Conservation (phyloP, 768 basidiomycete species). For the Naganishia antarctica region DNA sequence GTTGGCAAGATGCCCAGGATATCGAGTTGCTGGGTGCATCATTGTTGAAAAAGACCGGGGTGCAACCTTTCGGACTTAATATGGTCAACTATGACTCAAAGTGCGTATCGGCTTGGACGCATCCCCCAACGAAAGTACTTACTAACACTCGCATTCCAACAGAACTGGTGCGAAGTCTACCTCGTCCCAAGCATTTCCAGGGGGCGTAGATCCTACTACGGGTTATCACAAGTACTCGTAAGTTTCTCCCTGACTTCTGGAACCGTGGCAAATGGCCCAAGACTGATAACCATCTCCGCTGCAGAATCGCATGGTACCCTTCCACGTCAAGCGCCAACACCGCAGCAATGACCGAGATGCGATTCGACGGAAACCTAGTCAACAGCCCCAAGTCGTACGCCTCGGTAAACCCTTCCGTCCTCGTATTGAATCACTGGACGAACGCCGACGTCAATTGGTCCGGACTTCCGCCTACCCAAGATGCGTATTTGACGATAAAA, state of each 20-base stretch:
- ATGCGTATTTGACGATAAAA: slow-evolving; percentile 25
- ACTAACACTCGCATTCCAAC: background rate
- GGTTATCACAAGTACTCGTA: slow-evolving; percentile 29
- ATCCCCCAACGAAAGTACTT: background rate
- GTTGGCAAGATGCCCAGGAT: slow-evolving; percentile 3
- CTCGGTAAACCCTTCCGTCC: slow-evolving; percentile 25
- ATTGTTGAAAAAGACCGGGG: slow-evolving; percentile 5
- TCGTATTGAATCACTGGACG: slow-evolving; percentile 32
- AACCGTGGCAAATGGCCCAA: too few relatives aligned
- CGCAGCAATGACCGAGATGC: slow-evolving; percentile 19
- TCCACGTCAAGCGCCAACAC: background rate
- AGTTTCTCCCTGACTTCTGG: too few relatives aligned
- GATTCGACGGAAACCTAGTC: slow-evolving; percentile 25
- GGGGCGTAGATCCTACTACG: slow-evolving; percentile 23
- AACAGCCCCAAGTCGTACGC: slow-evolving; percentile 22
- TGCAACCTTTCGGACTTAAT: slow-evolving; percentile 27
- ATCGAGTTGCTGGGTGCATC: slow-evolving; percentile 20
- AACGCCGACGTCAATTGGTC: slow-evolving; percentile 28
- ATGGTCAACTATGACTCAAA: slow-evolving; percentile 29
- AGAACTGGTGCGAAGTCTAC: slow-evolving; percentile 23
- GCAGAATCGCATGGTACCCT: slow-evolving; percentile 32
- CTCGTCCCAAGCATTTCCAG: slow-evolving; percentile 25
- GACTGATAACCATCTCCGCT: too few relatives aligned
- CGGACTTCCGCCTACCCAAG: slow-evolving; percentile 26
- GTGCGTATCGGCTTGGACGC: background rate